Conservation (phyloP, 148 eudicot species). For the Rhododendron kiyosumense region DNA sequence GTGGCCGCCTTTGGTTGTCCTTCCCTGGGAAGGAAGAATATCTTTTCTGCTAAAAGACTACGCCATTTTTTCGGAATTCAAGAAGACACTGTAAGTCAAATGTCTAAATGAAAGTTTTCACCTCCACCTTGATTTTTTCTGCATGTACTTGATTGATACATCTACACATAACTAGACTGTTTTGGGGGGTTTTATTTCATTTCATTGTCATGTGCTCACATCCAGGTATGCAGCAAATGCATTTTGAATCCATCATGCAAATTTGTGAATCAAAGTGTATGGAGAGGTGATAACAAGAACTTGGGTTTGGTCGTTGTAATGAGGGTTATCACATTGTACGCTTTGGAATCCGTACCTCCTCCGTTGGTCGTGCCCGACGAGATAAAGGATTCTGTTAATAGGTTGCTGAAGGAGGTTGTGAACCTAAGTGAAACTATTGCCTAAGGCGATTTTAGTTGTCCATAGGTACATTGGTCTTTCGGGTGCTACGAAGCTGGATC, state of each 20-base stretch:
- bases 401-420: conserved; percentile 45
- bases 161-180: not conserved
- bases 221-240: conserved; percentile 70
- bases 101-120: not conserved
- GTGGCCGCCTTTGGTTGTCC: conserved; percentile 57
- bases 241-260: conserved; percentile 51
- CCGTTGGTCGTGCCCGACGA: conserved; percentile 49
- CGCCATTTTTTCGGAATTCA: conserved; percentile 50
- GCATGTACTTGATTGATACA: not conserved
- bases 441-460: conserved; percentile 11
- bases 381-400: conserved; percentile 47
- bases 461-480: not conserved
- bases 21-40: conserved; percentile 40
- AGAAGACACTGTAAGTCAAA: conserved; percentile 49
- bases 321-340: conserved; percentile 57
- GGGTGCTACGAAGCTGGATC: not conserved
- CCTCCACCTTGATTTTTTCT: not conserved
- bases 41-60: conserved; percentile 57
- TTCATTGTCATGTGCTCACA: not conserved
- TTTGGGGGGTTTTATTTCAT: too few relatives aligned
- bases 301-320: conserved; percentile 45
- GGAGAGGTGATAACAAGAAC: conserved; percentile 27
- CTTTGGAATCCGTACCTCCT: conserved; percentile 50
- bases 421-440: conserved; percentile 34
- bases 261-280: conserved; percentile 38